These are phyloP conservation scores for Didymella pinodella DNA, from an alignment of 2,329 filamentous ascomycete genomes.

Conservation along the genomic window DNA sequence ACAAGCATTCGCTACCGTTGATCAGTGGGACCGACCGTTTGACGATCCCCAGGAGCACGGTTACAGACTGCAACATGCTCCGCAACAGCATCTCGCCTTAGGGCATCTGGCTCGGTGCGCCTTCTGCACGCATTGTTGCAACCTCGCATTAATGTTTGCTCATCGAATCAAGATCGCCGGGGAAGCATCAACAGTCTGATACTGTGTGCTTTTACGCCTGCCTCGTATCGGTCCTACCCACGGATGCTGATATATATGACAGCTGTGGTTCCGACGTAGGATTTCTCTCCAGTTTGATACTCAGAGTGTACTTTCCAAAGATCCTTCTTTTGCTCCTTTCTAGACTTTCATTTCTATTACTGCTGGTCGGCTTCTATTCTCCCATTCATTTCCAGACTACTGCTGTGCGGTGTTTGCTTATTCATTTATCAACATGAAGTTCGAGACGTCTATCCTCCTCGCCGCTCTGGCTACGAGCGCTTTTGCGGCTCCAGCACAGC, in stretches of 20 bases:
- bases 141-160: conserved; percentile 19
- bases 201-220: not conserved
- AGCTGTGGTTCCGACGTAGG: not conserved
- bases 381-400: conserved; percentile 20
- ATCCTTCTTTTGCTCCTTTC: conserved; percentile 16
- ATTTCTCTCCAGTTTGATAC: conserved; percentile 21
- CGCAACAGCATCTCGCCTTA: conserved; percentile 32
- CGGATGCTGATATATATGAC: conserved; percentile 22
- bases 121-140: conserved; percentile 26
- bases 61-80: conserved; percentile 34
- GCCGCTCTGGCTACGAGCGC: conserved; percentile 38
- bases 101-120: conserved; percentile 23
- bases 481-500: conserved; percentile 38
- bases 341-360: conserved; percentile 27
- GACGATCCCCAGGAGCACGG: conserved; percentile 28
- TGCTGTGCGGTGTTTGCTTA: conserved; percentile 38
- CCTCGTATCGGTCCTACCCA: conserved; percentile 19
- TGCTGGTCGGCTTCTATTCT: conserved; percentile 39
- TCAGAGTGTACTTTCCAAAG: conserved; percentile 10
- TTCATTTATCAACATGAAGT: conserved; percentile 37
- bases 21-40: conserved; percentile 31
- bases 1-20: conserved; percentile 14
- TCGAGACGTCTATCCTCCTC: conserved; percentile 37
- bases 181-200: conserved; percentile 24
- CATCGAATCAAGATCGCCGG: conserved; percentile 13